phyloP scores from a whole-genome alignment of 768 basidiomycete species.

The Rhodosporidiobolus sp. region DNA sequence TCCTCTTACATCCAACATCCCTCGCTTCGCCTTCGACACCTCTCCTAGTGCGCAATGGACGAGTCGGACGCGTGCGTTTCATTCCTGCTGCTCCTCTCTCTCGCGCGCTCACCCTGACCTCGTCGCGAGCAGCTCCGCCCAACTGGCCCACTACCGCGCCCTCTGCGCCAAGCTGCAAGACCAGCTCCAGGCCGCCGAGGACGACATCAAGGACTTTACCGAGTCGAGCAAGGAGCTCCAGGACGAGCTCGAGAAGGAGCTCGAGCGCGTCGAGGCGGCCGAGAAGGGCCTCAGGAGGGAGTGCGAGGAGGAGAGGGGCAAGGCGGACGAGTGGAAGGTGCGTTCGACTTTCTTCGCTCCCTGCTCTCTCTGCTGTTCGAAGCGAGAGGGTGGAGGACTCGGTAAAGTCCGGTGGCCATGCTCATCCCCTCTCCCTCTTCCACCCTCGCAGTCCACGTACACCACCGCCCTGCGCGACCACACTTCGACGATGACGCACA shows the following conservation, averaged over 20 bases:
- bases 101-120: neutral
- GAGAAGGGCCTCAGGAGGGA: constrained; percentile 54
- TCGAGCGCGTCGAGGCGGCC: constrained; percentile 79
- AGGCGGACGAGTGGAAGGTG: constrained; percentile 93
- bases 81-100: too few species aligned
- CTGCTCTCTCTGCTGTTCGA: too few species aligned
- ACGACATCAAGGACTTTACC: constrained; percentile 83
- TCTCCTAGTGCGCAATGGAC: neutral
- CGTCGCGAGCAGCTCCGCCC: neutral
- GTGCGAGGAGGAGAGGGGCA: constrained; percentile 66
- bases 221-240: constrained; percentile 84
- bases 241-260: constrained; percentile 85
- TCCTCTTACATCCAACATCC: too few species aligned
- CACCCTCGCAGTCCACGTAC: constrained; percentile 49
- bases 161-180: constrained; percentile 57
- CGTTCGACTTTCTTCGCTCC: constrained; percentile 41
- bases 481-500: constrained; percentile 81
- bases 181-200: constrained; percentile 76
- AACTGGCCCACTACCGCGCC: constrained; percentile 43
- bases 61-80: neutral
- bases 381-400: too few species aligned
- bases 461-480: constrained; percentile 54
- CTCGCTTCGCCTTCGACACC: too few species aligned
- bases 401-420: neutral
- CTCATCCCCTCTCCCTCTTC: neutral